phyloP scores from a whole-genome alignment of 2,329 filamentous ascomycete genomes.

The Capronia epimyces region DNA sequence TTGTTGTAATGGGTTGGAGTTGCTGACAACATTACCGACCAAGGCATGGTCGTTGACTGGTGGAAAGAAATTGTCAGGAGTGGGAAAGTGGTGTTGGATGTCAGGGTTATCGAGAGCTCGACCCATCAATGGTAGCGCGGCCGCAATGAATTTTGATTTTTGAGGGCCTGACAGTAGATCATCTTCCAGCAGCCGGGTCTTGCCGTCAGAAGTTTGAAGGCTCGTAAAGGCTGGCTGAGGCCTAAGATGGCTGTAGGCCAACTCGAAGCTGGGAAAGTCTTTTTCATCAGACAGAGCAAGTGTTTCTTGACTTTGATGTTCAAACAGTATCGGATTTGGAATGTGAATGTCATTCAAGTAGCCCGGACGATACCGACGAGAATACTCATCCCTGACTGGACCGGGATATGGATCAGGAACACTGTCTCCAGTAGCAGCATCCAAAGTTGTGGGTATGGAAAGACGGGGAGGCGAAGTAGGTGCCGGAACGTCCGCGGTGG shows the following conservation, averaged over 20 bases:
- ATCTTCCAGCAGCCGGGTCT: not conserved
- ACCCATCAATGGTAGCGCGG: not conserved
- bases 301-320: slow-evolving; percentile 1
- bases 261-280: slow-evolving; percentile 4
- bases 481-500: not conserved
- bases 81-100: no score
- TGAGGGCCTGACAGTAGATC: not conserved
- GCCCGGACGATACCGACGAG: not conserved
- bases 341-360: slow-evolving; percentile 12
- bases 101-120: not conserved
- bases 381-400: not conserved
- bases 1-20: not conserved
- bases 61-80: not conserved
- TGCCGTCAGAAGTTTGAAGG: not conserved
- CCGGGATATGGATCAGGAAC: not conserved
- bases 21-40: not conserved
- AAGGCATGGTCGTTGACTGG: not conserved
- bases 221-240: slow-evolving; percentile 13
- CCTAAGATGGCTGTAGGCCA: slow-evolving; percentile 4
- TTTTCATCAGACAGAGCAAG: not conserved
- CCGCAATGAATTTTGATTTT: not conserved
- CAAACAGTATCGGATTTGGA: slow-evolving; percentile 26
- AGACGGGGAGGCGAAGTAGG: not conserved
- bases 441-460: not conserved
- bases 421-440: not conserved